These are phyloP conservation scores for Hypoxylon sp. DNA, from an alignment of 2,329 filamentous ascomycete genomes.

Conservation along the genomic window DNA sequence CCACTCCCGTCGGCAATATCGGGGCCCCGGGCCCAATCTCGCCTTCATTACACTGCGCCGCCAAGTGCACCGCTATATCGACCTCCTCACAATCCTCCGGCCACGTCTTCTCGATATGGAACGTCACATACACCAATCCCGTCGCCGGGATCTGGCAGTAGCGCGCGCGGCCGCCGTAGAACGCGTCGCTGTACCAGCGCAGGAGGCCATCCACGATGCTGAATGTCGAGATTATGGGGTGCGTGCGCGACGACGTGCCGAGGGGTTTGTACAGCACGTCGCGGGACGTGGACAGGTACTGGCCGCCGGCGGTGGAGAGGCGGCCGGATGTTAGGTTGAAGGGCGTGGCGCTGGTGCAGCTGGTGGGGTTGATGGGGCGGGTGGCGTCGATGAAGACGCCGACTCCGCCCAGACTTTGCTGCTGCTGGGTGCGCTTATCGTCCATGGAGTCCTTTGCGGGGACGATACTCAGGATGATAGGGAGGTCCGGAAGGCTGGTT, in stretches of 20 bases:
- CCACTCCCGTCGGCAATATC: neutral
- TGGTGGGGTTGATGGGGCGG: constrained; percentile 39
- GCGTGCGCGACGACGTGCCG: constrained; percentile 11
- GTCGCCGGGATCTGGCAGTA: constrained; percentile 48
- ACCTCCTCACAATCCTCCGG: constrained; percentile 42
- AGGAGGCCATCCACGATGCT: constrained; percentile 43
- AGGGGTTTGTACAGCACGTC: constrained; percentile 42
- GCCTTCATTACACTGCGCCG: neutral
- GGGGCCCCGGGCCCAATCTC: neutral
- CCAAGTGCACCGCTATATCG: neutral
- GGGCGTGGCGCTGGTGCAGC: constrained; percentile 46
- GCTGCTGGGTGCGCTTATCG: neutral
- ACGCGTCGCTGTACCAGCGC: constrained; percentile 50
- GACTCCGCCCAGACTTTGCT: neutral
- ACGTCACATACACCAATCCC: constrained; percentile 47
- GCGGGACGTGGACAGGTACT: constrained; percentile 41
- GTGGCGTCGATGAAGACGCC: constrained; percentile 47
- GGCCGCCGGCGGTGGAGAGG: constrained; percentile 39
- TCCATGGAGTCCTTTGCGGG: constrained; percentile 11
- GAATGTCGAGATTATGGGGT: constrained; percentile 39
- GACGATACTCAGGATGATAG: constrained; percentile 44
- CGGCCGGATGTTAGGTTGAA: constrained; percentile 47
- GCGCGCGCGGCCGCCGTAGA: constrained; percentile 46
- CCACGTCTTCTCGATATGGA: constrained; percentile 28
- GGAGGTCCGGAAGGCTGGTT: constrained; percentile 33